phyloP scores from a whole-genome alignment of 208 protist species.

The Kentomonas sorsogonicus region DNA sequence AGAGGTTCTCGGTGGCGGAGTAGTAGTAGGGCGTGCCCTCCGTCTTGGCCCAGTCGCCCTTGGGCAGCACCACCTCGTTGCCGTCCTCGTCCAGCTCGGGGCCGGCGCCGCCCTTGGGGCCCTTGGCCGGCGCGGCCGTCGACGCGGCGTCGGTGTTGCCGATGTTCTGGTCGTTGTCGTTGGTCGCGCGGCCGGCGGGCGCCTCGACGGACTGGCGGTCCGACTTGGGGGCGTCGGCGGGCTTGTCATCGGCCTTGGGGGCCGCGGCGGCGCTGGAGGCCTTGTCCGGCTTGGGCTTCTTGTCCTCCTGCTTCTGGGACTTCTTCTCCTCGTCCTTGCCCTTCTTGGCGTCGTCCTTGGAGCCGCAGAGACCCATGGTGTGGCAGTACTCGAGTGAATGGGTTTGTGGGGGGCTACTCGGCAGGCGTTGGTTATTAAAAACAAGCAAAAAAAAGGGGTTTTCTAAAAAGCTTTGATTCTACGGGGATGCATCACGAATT shows the following conservation, averaged over 20 bases:
- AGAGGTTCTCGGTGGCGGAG: slow-evolving; percentile 77
- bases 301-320: slow-evolving; percentile 9
- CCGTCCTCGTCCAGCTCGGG: slow-evolving; percentile 43
- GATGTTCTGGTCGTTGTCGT: slow-evolving; percentile 14
- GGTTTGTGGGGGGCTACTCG: neutral
- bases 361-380: slow-evolving; percentile 44
- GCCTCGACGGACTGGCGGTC: slow-evolving; percentile 14
- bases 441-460: slow-evolving; percentile 7
- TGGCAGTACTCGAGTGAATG: no score
- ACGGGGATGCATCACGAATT: no score
- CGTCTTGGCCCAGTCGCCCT: slow-evolving; percentile 73
- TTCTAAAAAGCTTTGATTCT: no score
- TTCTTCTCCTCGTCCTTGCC: slow-evolving; percentile 15
- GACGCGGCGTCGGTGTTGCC: slow-evolving; percentile 16
- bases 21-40: slow-evolving; percentile 87
- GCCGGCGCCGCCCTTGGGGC: neutral
- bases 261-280: neutral
- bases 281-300: slow-evolving; percentile 13
- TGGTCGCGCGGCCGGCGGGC: slow-evolving; percentile 18
- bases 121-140: slow-evolving; percentile 10
- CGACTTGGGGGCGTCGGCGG: neutral
- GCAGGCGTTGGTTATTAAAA: neutral
- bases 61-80: slow-evolving; percentile 58
- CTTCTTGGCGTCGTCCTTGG: slow-evolving; percentile 24
- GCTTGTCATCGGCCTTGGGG: slow-evolving; percentile 8